Percentiles rank a stretch among this genome's conserved stretches.
These are phyloP conservation scores for Linderina pennispora DNA, from an alignment of 192 early-diverging fungal species.

Conservation along the genomic window DNA sequence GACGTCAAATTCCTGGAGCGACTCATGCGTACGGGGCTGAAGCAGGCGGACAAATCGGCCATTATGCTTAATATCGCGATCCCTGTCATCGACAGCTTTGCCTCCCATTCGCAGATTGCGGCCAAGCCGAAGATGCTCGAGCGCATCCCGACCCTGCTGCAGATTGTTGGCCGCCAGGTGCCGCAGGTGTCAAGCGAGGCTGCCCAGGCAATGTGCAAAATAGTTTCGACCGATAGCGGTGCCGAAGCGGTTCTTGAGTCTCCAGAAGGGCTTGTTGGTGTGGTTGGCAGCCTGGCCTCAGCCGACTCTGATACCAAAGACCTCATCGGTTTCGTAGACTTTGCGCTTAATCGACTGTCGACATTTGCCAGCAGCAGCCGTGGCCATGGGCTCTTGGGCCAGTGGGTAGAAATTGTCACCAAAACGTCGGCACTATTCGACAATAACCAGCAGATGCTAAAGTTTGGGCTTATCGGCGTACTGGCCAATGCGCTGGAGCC, in stretches of 20 bases:
- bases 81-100: slow-evolving; percentile 30
- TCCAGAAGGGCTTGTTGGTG: slow-evolving; percentile 1
- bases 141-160: slow-evolving; percentile 24
- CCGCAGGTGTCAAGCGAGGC: slow-evolving; percentile 8
- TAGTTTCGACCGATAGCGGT: slow-evolving; percentile 19
- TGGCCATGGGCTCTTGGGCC: no score
- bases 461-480: slow-evolving; percentile 23
- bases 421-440: slow-evolving; percentile 9
- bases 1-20: slow-evolving; percentile 34
- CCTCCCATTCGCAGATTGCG: slow-evolving; percentile 22
- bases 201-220: slow-evolving; percentile 11
- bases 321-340: slow-evolving; percentile 8
- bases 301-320: slow-evolving; percentile 2
- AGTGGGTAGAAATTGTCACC: no score
- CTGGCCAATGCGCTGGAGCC: slow-evolving; percentile 33
- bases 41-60: slow-evolving; percentile 6
- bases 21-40: slow-evolving; percentile 30
- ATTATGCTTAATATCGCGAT: slow-evolving; percentile 27
- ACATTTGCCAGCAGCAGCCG: no score
- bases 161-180: slow-evolving; percentile 2
- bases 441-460: not conserved
- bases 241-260: slow-evolving; percentile 4
- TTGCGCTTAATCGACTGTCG: no score
- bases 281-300: no score
- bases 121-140: slow-evolving; percentile 16